These are phyloP conservation scores for Auricularia heimuer DNA, from an alignment of 768 basidiomycete species.

Conservation along the genomic window DNA sequence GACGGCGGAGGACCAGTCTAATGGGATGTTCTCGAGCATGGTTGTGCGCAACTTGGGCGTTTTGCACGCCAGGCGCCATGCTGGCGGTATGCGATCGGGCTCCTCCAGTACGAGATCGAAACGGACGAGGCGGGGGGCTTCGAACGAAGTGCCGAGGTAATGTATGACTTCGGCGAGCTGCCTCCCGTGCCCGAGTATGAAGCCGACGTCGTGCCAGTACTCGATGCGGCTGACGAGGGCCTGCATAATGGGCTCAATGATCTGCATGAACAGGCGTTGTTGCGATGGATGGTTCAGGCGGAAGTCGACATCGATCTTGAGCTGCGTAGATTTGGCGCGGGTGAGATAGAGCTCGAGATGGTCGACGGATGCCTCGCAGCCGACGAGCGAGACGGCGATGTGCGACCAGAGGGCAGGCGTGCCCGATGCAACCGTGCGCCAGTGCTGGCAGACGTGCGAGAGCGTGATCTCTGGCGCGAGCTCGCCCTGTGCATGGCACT, in stretches of 20 bases:
- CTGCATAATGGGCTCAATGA: background rate
- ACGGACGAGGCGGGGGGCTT: background rate
- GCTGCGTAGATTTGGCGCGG: background rate
- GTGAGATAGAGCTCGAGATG: background rate
- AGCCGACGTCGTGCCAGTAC: slow-evolving; percentile 1
- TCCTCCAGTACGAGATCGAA: background rate
- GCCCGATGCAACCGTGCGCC: background rate
- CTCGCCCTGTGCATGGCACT: background rate
- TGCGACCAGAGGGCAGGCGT: background rate
- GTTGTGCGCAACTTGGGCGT: background rate
- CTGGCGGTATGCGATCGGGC: background rate
- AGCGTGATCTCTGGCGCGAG: background rate
- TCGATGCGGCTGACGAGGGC: background rate
- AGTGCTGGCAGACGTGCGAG: slow-evolving; percentile 1
- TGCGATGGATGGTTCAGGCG: background rate
- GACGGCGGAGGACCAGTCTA: background rate
- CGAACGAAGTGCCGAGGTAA: background rate
- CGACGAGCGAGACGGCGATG: background rate
- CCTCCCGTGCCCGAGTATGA: background rate
- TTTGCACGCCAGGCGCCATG: background rate
- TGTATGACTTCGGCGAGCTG: background rate
- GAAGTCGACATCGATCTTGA: slow-evolving; percentile 2
- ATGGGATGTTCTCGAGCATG: background rate
- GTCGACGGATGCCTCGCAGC: background rate
- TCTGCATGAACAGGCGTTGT: background rate